Base-by-base conservation (phyloP, 2,329 filamentous ascomycete genomes). In the Stagonosporopsis cucurbitacearum region DNA sequence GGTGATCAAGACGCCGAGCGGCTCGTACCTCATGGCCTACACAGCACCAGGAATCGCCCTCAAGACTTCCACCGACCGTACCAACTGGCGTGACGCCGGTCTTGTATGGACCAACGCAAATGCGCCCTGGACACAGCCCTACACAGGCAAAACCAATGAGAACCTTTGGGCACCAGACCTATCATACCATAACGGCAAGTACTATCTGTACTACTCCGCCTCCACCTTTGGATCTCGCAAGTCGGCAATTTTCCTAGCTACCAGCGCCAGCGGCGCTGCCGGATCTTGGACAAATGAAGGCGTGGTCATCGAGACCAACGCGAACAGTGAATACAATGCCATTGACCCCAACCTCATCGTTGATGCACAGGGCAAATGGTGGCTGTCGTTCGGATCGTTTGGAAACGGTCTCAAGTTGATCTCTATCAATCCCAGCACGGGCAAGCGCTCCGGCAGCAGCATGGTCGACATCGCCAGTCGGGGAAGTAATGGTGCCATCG, bases 321-420 rank as follows among this genome's bases (percentile, higher is more conserved):
- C 59, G 2, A 67, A 68, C n/a, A 72, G 74, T 33, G 33, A 55
- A 9, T 78, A 77, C 66, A 79, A 79, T 55, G 76, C 76, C 45
- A 79, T 90, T 64, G 88, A 79, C 48, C 65, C 69, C 11, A 73
- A 76, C 45, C 60, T 79, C 25, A 74, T 83, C 52, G 51, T 61
- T 19, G 70, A 65, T 30, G 68, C 65, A 6, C n/a, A 47, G 26
- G 65, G 80, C 50, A 74, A 75, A 6, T 81, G 80, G 52, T 78
- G 79, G 44, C 70, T 84, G 62, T 85, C 79, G 56, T 89, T 88
- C 59, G 87, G 87, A 25, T 87, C 84, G n/a, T 90, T 88, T 78
- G 90, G 86, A 85, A 72, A 76, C 6, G 82, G 85, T 64, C 26
- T 57, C 35, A 57, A 57, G 48, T 80, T 89, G 59, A 86, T 84